phyloP scores from a whole-genome alignment of 108 stramenopile genomes.

The Heterococcus sp. region DNA sequence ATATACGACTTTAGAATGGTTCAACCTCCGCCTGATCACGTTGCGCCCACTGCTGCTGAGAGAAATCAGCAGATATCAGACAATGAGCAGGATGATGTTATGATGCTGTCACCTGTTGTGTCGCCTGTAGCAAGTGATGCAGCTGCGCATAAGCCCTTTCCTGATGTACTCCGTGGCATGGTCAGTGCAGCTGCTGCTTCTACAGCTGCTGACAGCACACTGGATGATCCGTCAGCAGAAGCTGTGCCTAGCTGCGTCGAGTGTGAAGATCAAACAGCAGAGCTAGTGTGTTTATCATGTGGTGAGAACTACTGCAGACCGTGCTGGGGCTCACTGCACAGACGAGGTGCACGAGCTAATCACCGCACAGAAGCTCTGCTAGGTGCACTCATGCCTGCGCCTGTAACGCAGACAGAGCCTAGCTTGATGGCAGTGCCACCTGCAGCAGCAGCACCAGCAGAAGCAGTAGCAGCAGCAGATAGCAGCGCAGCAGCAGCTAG shows the following conservation, averaged over 20 bases:
- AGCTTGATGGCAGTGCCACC: not conserved
- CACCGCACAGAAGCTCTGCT: slow-evolving; percentile 33
- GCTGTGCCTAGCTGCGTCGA: slow-evolving; percentile 15
- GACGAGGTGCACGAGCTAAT: slow-evolving; percentile 37
- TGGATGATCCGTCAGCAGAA: too few relatives aligned
- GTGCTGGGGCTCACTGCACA: slow-evolving; percentile 41
- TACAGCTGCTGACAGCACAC: too few relatives aligned
- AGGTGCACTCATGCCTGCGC: slow-evolving; percentile 44
- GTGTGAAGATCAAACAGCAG: slow-evolving; percentile 47
- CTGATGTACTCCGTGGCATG: too few relatives aligned
- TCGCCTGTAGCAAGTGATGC: too few relatives aligned
- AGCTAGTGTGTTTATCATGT: slow-evolving; percentile 37
- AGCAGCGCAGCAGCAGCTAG: not conserved
- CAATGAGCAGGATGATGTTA: too few relatives aligned
- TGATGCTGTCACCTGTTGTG: too few relatives aligned
- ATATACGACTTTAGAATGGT: too few relatives aligned
- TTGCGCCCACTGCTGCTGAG: too few relatives aligned
- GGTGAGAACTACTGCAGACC: slow-evolving; percentile 47
- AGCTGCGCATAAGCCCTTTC: too few relatives aligned
- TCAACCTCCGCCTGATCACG: too few relatives aligned
- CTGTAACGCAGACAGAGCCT: slow-evolving; percentile 10
- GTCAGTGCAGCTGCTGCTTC: too few relatives aligned
- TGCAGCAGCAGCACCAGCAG: not conserved
- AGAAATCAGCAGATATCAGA: too few relatives aligned
- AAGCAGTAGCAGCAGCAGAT: not conserved